A percentile compares a stretch with the other conserved stretches of the same genome.
Evolutionary conservation across 2,329 filamentous ascomycete genomes (phyloP).

Genomic region (Neopestalotiopsis clavispora): DNA sequence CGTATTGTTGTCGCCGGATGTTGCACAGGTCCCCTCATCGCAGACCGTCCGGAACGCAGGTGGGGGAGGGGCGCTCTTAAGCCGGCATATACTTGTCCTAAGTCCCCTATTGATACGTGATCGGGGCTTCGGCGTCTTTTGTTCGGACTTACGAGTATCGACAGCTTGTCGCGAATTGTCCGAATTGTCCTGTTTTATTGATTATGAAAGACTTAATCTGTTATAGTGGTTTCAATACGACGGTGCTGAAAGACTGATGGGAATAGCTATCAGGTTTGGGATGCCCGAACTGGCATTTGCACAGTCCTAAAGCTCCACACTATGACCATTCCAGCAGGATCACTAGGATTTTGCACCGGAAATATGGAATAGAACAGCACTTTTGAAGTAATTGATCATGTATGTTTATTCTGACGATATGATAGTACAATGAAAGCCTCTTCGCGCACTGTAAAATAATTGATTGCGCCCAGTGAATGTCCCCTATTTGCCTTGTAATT

Average conservation of each 20-base stretch:
- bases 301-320: neutral
- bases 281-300: no score
- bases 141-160: slow-evolving; percentile 8
- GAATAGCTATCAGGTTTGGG: no score
- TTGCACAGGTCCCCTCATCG: slow-evolving; percentile 14
- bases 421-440: neutral
- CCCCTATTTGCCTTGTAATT: neutral
- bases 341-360: neutral
- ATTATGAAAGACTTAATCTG: neutral
- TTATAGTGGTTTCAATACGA: neutral
- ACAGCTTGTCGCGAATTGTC: neutral
- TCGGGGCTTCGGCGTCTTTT: neutral
- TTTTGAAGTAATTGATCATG: neutral
- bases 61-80: slow-evolving; percentile 15
- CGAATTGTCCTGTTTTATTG: neutral
- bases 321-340: neutral
- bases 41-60: neutral
- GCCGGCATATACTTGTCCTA: neutral
- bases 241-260: no score
- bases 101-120: neutral
- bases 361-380: no score
- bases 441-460: neutral
- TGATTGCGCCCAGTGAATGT: neutral
- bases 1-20: slow-evolving; percentile 7
- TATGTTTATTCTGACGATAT: neutral